Evolutionary conservation across 768 basidiomycete genomes (phyloP), one percentile per base, ranked within the genome.

Genomic region (Lyophyllum semitale): DNA sequence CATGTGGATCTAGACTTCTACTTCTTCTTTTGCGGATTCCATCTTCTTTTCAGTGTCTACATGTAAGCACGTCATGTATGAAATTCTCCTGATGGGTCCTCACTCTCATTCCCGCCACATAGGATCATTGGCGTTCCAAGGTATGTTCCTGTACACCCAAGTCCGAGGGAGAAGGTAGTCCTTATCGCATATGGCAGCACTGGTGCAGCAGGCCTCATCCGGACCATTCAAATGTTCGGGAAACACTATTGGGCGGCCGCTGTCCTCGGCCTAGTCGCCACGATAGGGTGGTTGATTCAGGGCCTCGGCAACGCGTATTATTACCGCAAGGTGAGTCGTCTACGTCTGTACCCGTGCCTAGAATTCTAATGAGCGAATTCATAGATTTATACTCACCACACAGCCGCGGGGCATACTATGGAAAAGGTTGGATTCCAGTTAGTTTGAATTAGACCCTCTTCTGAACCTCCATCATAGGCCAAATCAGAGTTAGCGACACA

Each of bases 1-100:
- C 55, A 66, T 68, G 60, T 61, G 60, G 56, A 62, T 68, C 48
- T 65, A 98, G 95, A 98, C 77, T 72, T 97, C 60, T 99, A 93
- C 79, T 96, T 98, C 80, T 84, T 98, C 74, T 99, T 99, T 75
- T 82, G 87, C 52, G 96, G 94, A 44, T 98, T 92, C 81, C 95
- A 99, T 74, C 81, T 98, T 58, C 78, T 92, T 38, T 98, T 93
- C 77, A 91, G 90, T 59, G 69, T 92, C 66, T 98, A 98, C 77
- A 93, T 92, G 93, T 91, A 67, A 77, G 87, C 63, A 57, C 59
- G 52, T 61, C 42, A 18, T 32, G 42, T 33, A 42, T 49, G 53
- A 52, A 47, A 42, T 65, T 42, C 66, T 63, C 55, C 60, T 67
- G 56, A 62, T 58, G 44, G 66, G 59, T 60, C 62, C 65, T 70